phyloP scores from a whole-genome alignment of 371 early-diverging fungal genomes.

The Saksenaea oblongispora region DNA sequence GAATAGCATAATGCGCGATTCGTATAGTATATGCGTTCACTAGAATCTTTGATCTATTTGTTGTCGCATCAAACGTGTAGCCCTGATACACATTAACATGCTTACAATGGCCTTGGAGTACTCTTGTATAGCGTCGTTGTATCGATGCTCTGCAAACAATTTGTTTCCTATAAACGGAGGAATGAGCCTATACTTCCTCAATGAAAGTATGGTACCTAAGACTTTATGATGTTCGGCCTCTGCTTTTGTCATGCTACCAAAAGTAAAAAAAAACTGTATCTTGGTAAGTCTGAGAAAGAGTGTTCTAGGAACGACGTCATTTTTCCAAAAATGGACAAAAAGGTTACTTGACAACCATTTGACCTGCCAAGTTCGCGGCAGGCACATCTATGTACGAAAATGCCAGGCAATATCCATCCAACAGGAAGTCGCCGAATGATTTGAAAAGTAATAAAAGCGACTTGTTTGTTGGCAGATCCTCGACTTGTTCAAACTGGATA shows the following conservation, averaged over 20 bases:
- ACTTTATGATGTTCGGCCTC: conserved; percentile 44
- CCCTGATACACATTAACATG: background rate
- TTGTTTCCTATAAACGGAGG: conserved; percentile 49
- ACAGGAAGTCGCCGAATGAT: no score
- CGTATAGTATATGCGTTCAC: conserved; percentile 69
- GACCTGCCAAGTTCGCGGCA: no score
- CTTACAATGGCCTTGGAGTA: conserved; percentile 77
- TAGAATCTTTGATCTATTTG: conserved; percentile 64
- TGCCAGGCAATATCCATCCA: no score
- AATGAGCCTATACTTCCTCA: background rate
- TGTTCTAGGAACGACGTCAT: background rate
- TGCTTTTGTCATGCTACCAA: conserved; percentile 23
- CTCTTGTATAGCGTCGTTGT: conserved; percentile 69
- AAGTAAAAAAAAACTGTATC: background rate
- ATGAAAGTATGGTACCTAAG: conserved; percentile 20
- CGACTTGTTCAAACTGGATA: no score
- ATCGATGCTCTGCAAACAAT: conserved; percentile 57
- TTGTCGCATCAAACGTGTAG: background rate
- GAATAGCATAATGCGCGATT: conserved; percentile 80
- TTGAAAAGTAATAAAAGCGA: no score
- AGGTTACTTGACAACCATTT: no score
- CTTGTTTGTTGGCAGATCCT: no score
- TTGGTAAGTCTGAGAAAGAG: background rate
- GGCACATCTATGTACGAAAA: no score
- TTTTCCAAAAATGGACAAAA: no score